Evolutionary conservation across 768 basidiomycete genomes (phyloP).

Genomic region (Pleurotus cornucopiae): DNA sequence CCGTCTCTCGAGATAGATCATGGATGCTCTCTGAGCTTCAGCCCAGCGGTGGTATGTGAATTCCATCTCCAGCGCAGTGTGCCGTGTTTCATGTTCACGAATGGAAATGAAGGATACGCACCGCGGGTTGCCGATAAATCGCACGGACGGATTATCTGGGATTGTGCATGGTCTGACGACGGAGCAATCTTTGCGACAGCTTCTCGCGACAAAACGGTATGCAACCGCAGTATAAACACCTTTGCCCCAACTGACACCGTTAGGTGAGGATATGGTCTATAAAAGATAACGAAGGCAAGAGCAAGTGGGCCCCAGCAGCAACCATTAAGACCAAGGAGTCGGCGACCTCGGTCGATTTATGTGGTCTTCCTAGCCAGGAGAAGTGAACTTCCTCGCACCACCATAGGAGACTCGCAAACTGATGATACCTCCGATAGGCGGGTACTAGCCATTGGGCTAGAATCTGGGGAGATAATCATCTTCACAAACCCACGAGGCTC

Average conservation of each 20-base stretch:
- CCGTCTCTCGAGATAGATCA: slow-evolving; percentile 87
- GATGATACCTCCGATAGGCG: slow-evolving; percentile 28
- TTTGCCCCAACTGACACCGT: neutral
- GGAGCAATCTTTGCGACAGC: slow-evolving; percentile 86
- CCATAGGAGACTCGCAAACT: neutral
- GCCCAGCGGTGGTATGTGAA: slow-evolving; percentile 35
- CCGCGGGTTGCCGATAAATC: slow-evolving; percentile 73
- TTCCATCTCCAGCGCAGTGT: neutral
- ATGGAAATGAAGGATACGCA: slow-evolving; percentile 44
- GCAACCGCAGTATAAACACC: slow-evolving; percentile 13
- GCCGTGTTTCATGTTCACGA: neutral
- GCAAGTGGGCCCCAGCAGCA: slow-evolving; percentile 51
- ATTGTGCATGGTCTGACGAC: slow-evolving; percentile 81
- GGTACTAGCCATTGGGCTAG: slow-evolving; percentile 77
- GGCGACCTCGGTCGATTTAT: slow-evolving; percentile 76
- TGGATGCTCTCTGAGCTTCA: slow-evolving; percentile 75
- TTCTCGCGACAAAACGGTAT: slow-evolving; percentile 90
- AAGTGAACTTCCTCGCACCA: slow-evolving; percentile 31
- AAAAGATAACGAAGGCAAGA: slow-evolving; percentile 21
- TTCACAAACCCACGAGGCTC: slow-evolving; percentile 36
- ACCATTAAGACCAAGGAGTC: slow-evolving; percentile 72
- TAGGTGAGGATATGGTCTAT: slow-evolving; percentile 84
- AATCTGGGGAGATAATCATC: slow-evolving; percentile 72
- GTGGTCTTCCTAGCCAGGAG: slow-evolving; percentile 29
- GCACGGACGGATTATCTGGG: slow-evolving; percentile 94